These are phyloP conservation scores for Castanospermum australe DNA, from an alignment of 306 rosid species.

Conservation along the genomic window DNA sequence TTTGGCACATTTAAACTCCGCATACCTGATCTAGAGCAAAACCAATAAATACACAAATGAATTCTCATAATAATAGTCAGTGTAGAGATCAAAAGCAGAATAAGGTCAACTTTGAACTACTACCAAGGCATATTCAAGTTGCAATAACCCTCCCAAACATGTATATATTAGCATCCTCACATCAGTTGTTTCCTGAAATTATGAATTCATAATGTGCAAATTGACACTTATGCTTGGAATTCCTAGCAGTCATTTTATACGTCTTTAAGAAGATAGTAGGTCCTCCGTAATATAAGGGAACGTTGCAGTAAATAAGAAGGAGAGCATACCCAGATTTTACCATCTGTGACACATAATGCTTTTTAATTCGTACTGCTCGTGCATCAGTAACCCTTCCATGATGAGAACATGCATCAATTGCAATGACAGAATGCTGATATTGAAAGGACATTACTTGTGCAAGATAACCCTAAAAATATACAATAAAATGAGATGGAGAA, in stretches of 20 bases:
- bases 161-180: background rate
- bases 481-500: background rate
- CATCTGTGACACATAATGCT: slow-evolving; percentile 67
- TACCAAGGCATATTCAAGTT: background rate
- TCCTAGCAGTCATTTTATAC: slow-evolving; percentile 11
- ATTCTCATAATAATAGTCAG: background rate
- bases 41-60: slow-evolving; percentile 23
- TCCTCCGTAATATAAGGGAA: slow-evolving; percentile 8
- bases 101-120: slow-evolving; percentile 19
- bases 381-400: slow-evolving; percentile 79
- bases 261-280: slow-evolving; percentile 17
- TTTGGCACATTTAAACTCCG: slow-evolving; percentile 62
- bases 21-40: slow-evolving; percentile 63
- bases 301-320: slow-evolving; percentile 4
- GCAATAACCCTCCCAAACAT: background rate
- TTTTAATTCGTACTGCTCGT: slow-evolving; percentile 76
- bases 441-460: slow-evolving; percentile 89
- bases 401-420: slow-evolving; percentile 90
- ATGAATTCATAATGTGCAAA: background rate
- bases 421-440: slow-evolving; percentile 74
- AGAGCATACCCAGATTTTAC: slow-evolving; percentile 67
- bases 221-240: background rate
- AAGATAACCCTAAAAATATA: slow-evolving; percentile 78
- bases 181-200: background rate
- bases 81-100: slow-evolving; percentile 4